A percentile compares a stretch with the other conserved stretches of the same genome.
These are phyloP conservation scores for Candida dajiaensis DNA, from an alignment of 805 yeast species.

Conservation along the genomic window DNA sequence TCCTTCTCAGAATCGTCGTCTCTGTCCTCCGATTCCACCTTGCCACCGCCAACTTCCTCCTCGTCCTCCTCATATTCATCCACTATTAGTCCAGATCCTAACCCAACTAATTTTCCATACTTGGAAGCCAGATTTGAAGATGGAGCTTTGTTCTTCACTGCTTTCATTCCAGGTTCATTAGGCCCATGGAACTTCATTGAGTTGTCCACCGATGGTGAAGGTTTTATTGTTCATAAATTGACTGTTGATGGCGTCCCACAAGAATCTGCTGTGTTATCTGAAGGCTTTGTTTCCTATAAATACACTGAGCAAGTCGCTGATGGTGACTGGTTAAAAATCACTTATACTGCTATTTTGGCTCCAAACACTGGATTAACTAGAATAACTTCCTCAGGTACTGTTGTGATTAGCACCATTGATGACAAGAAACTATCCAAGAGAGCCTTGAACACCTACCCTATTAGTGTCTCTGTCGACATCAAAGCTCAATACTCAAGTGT, in stretches of 20 bases:
- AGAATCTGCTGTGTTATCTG: not conserved
- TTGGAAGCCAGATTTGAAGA: not conserved
- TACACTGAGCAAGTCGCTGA: not conserved
- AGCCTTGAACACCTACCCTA: constrained; percentile 4
- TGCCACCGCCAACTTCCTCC: not conserved
- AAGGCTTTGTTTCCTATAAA: not conserved
- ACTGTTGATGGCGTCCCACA: not conserved
- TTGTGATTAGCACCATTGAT: not conserved
- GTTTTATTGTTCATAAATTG: not conserved
- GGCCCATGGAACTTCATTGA: constrained; percentile 4
- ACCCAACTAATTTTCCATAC: constrained; percentile 2
- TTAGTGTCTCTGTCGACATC: constrained; percentile 5
- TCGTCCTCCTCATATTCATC: constrained; percentile 1
- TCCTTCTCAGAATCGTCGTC: not conserved
- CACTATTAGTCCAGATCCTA: not conserved
- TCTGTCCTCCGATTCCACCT: not conserved
- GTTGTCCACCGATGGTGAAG: not conserved
- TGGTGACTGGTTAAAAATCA: not conserved
- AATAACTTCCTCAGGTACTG: not conserved
- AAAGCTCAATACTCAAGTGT: not conserved
- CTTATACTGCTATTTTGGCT: not conserved
- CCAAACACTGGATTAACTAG: not conserved
- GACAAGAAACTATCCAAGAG: constrained; percentile 6
- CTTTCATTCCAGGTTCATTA: constrained; percentile 1
- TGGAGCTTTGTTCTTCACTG: not conserved